Conservation (phyloP, 768 basidiomycete species). For the Tricholomella constricta region DNA sequence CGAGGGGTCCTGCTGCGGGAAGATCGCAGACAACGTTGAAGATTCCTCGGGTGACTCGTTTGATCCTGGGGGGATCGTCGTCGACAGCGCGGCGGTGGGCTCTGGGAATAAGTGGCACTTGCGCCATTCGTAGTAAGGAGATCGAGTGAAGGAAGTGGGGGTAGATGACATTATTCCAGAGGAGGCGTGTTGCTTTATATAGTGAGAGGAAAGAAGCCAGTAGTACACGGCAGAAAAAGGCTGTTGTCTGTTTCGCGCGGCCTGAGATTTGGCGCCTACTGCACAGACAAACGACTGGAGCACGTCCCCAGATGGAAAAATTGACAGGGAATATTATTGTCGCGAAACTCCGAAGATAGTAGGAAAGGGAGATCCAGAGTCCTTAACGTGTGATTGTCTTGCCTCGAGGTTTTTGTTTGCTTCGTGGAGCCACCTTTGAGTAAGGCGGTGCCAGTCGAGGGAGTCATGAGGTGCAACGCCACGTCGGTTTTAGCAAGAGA, state of each 20-base stretch:
- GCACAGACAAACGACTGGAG: neutral
- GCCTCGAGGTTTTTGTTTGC: neutral
- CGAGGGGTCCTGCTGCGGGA: neutral
- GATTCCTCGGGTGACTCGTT: slow-evolving; percentile 33
- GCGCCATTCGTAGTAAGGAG: neutral
- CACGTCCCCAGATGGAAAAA: neutral
- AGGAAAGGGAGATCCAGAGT: neutral
- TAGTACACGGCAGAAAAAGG: neutral
- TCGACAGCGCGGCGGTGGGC: neutral
- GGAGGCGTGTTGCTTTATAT: neutral
- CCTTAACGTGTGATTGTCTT: neutral
- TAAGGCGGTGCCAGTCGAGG: neutral
- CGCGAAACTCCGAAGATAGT: neutral
- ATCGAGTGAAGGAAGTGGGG: neutral
- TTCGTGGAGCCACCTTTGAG: neutral
- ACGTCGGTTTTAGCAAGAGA: neutral
- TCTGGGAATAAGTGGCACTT: neutral
- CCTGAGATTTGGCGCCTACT: neutral
- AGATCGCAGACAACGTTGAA: slow-evolving; percentile 36
- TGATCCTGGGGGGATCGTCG: slow-evolving; percentile 11
- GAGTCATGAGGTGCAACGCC: neutral
- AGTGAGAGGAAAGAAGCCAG: neutral
- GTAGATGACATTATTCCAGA: neutral
- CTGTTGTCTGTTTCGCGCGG: neutral
- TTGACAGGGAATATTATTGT: neutral